Conservation (phyloP, 2,329 filamentous ascomycete species). For the Pestalotiopsis sp. region DNA sequence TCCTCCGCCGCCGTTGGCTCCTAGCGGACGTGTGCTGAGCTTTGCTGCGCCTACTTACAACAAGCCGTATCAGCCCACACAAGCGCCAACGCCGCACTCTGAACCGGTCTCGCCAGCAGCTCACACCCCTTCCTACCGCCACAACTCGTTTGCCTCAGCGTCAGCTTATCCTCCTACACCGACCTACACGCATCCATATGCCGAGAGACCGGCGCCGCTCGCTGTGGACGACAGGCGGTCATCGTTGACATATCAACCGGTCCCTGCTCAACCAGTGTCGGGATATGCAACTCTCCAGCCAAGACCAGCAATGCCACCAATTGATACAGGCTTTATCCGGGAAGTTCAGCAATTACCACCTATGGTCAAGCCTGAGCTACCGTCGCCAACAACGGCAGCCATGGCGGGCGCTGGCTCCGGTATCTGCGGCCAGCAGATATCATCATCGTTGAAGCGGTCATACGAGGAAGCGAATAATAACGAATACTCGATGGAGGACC, state of each 20-base stretch:
- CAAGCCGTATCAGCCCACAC: slow-evolving; percentile 14
- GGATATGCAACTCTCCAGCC: slow-evolving; percentile 9
- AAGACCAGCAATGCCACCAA: slow-evolving; percentile 6
- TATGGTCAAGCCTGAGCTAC: background rate
- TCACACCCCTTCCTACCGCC: slow-evolving; percentile 25
- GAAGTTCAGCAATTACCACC: background rate
- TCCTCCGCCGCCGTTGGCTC: slow-evolving; percentile 25
- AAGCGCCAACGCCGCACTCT: slow-evolving; percentile 8
- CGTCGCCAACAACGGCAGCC: background rate
- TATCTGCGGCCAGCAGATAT: background rate
- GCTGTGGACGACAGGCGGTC: slow-evolving; percentile 9
- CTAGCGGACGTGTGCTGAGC: slow-evolving; percentile 11
- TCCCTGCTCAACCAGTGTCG: background rate
- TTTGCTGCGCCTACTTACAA: slow-evolving; percentile 7
- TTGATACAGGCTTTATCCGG: slow-evolving; percentile 16
- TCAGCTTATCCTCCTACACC: slow-evolving; percentile 4
- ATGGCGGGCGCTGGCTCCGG: background rate
- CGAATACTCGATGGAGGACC: background rate
- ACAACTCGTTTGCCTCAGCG: slow-evolving; percentile 16
- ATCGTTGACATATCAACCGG: slow-evolving; percentile 7
- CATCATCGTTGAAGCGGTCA: background rate
- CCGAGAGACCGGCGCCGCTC: background rate
- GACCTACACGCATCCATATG: slow-evolving; percentile 5
- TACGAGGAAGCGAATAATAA: background rate
- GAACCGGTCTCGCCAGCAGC: slow-evolving; percentile 14